phyloP scores from a whole-genome alignment of 2,329 filamentous ascomycete species.

The Massarina eburnea region DNA sequence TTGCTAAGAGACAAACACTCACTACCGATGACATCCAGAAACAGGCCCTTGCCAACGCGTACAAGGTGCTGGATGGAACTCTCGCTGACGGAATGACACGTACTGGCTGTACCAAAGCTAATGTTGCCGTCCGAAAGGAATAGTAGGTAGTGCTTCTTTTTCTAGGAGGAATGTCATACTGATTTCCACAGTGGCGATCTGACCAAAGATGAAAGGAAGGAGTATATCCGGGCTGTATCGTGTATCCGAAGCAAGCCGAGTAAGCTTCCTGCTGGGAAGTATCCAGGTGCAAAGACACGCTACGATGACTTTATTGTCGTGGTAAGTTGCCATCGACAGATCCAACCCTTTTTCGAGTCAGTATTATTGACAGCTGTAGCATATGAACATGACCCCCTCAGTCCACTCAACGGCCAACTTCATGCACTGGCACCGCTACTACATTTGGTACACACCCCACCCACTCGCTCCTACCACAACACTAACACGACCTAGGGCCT shows the following conservation, averaged over 20 bases:
- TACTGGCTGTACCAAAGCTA: slow-evolving; percentile 42
- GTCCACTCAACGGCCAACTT: slow-evolving; percentile 36
- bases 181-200: slow-evolving; percentile 24
- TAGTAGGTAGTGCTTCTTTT: slow-evolving; percentile 35
- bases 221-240: slow-evolving; percentile 38
- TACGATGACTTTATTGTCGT: slow-evolving; percentile 40
- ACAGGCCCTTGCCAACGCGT: slow-evolving; percentile 29
- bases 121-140: slow-evolving; percentile 47
- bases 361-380: neutral
- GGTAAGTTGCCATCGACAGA: slow-evolving; percentile 10
- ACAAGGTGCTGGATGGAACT: slow-evolving; percentile 31
- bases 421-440: slow-evolving; percentile 47
- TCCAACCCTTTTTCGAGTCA: neutral
- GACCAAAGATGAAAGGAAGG: slow-evolving; percentile 29
- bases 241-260: slow-evolving; percentile 32
- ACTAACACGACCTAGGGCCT: slow-evolving; percentile 21
- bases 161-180: neutral
- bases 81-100: slow-evolving; percentile 30
- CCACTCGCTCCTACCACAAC: neutral
- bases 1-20: slow-evolving; percentile 21
- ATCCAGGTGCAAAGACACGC: slow-evolving; percentile 34
- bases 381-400: slow-evolving; percentile 34
- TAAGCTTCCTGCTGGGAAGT: slow-evolving; percentile 26
- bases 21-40: slow-evolving; percentile 27
- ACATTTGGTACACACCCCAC: slow-evolving; percentile 32